Evolutionary conservation across 148 eudicot genomes (phyloP), one percentile per base, ranked within the genome.

Genomic region (Rhododendron kiyosumense): DNA sequence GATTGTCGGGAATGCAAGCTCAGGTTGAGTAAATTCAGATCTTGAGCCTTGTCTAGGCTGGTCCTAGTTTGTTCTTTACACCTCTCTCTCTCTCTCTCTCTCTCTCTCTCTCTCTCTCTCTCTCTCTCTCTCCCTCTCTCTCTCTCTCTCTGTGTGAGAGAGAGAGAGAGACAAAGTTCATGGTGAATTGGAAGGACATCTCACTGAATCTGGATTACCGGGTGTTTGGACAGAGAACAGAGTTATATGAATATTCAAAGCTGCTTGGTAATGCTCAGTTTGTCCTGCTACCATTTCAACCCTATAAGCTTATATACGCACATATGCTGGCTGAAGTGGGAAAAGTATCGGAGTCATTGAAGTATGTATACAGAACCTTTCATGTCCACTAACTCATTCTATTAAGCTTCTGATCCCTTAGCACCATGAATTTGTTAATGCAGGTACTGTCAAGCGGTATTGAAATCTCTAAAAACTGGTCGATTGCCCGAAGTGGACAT

Each of bases 301-400:
- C 98, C 36, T 96, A 94, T 80, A 96, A 96, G 90, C 85, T 93
- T 85, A 43, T 94, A 52, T 96, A 96, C 86, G 98, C 98, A 49
- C 82, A 85, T 83, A 96, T 96, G 98, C 87, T 96, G 91, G 98
- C 98, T 30, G 98, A 96, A 93, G 95, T 96, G 85, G 98, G 98
- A 78, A 96, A 91, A 85, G 30, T 94, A 59, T 87, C 98, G 34
- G 98, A 96, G 78, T 92, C 98, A 38, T 81, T 94, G 87, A 96
- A 96, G 98, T 96, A 96, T 49, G 94, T 82, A 20, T 67, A 36
- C 76, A 43, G 34, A 46, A n/a, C 49, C 76, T 84, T n/a, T 49
- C 76, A 24, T 41, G 41, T 36, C 34, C 51, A 81, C 34, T 86
- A 13, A 59, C n/a, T 49, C n/a, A 38, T 87, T 80, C 45, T 74